phyloP scores from a whole-genome alignment of 1,284 basidiomycete genomes.

The Pseudozyma hubeiensis region DNA sequence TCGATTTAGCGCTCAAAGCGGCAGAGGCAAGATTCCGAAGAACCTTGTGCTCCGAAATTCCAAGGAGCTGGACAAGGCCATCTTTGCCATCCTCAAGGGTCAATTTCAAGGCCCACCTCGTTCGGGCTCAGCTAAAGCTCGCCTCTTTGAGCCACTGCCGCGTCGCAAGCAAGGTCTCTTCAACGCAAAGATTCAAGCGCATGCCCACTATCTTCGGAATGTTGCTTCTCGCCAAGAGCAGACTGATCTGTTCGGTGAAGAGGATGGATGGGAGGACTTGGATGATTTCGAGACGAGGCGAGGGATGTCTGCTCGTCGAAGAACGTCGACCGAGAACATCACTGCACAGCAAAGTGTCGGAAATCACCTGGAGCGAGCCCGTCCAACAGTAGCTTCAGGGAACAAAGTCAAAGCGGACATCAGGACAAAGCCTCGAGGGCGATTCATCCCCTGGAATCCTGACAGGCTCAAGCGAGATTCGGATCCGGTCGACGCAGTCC shows the following conservation, averaged over 20 bases:
- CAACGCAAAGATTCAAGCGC: neutral
- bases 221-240: neutral
- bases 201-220: neutral
- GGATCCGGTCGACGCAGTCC: neutral
- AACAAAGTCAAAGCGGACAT: neutral
- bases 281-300: neutral
- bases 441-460: neutral
- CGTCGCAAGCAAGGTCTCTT: constrained; percentile 2
- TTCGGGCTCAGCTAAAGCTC: neutral
- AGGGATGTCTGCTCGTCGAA: neutral
- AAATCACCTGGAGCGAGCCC: neutral
- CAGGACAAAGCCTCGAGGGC: neutral
- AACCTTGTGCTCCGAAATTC: neutral
- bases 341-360: neutral
- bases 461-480: neutral
- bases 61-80: neutral
- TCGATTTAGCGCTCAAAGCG: constrained; percentile 2
- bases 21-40: neutral
- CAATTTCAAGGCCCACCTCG: neutral
- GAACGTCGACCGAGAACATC: too few species aligned
- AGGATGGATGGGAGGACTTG: neutral
- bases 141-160: constrained; percentile 16
- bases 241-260: neutral
- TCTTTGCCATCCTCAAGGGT: neutral
- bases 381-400: neutral